These are phyloP conservation scores for Kluyveromyces wickerhamii DNA, from an alignment of 805 yeast species.

Conservation along the genomic window DNA sequence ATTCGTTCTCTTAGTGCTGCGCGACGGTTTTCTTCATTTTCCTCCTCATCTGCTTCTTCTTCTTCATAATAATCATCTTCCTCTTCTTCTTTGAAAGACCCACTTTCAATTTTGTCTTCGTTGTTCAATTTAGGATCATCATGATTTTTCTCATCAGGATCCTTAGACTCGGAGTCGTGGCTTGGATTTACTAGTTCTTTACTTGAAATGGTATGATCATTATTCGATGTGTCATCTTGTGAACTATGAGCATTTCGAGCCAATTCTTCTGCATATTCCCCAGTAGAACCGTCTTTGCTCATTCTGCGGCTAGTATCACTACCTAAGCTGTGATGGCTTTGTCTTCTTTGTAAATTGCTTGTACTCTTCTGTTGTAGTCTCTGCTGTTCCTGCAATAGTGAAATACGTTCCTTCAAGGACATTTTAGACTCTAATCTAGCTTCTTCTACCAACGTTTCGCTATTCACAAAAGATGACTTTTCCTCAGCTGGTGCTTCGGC, in stretches of 20 bases:
- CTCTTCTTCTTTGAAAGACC: too few species aligned
- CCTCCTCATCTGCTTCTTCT: conserved; percentile 52
- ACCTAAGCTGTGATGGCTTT: conserved; percentile 32
- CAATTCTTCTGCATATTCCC: not conserved
- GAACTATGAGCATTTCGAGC: too few species aligned
- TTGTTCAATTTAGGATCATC: conserved; percentile 26
- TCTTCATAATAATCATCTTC: conserved; percentile 42
- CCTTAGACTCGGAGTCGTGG: conserved; percentile 8
- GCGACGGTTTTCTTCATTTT: conserved; percentile 68
- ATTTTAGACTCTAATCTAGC: conserved; percentile 48
- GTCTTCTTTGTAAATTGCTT: conserved; percentile 47
- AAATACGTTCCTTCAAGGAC: conserved; percentile 82
- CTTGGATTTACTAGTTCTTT: conserved; percentile 11
- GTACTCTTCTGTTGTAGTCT: conserved; percentile 71
- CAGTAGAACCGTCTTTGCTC: not conserved
- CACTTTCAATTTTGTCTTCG: conserved; percentile 28
- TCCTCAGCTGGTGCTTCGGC: conserved; percentile 36
- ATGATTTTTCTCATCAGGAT: conserved; percentile 15
- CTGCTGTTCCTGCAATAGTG: conserved; percentile 72
- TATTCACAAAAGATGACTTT: not conserved
- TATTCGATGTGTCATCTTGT: not conserved
- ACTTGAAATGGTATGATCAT: not conserved
- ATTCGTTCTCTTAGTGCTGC: conserved; percentile 79
- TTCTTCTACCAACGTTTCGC: conserved; percentile 11
- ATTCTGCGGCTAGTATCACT: not conserved